Evolutionary conservation across 2,329 filamentous ascomycete species (phyloP), one percentile per base, ranked within the genome.

Genomic region (Alternaria gansuensis): DNA sequence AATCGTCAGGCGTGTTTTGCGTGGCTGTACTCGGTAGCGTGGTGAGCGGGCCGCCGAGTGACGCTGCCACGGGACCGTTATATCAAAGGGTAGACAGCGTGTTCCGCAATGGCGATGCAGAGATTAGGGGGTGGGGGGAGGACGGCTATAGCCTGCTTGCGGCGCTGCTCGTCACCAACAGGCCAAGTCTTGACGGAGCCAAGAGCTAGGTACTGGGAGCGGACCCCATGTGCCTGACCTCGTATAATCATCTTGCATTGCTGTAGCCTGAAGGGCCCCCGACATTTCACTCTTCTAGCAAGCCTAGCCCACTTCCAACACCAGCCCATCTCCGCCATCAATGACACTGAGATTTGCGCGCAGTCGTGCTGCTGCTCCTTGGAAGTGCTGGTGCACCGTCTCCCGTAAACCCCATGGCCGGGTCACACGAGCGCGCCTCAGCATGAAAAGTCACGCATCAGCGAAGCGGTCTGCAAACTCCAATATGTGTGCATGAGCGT

Each of bases 21-120:
- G 54, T 54, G 45, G 36, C 57, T 37, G 53, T 57, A n/a, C n/a
- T n/a, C n/a, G n/a, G n/a, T n/a, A 58, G 60, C 64, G 66, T 54
- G 48, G 62, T 59, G 60, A 39, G 57, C 49, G 59, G 58, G 63
- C 63, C 63, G 63, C 51, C 13, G 54, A 24, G 43, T 49, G 41
- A 41, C 24, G 52, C 46, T 50, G 57, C 46, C 26, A 54, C 36
- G 28, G 50, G 14, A 37, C 23, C 39, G 33, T 31, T 28, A 33
- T 29, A 41, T 23, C 33, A 39, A 23, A 43, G 6, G 24, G 21
- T 55, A 29, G n/a, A 26, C 11, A 41, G 36, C 39, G 37, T 34
- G 28, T 10, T 36, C 39, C 24, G 39, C 28, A 37, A 37, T 31
- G 36, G 59, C 44, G 48, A 53, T 50, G 46, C 33, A 14, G 29